Base-by-base conservation (phyloP, 208 protist species). In the Wallacemonas sp. region DNA sequence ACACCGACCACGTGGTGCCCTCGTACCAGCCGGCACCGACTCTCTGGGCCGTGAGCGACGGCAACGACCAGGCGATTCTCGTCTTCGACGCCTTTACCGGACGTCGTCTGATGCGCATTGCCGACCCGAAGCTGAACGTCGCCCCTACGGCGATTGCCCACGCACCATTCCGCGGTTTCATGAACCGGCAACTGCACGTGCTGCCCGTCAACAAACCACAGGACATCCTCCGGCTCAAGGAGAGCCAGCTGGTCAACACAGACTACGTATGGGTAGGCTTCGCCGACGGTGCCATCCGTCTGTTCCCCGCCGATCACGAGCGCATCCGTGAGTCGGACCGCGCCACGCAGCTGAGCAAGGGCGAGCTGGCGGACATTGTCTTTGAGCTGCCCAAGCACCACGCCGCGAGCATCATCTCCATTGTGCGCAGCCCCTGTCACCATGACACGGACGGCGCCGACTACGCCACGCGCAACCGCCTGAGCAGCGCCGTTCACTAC, bases 231-330 rank as follows among this genome's bases (percentile, higher is more conserved):
- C 76, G 68, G 0, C 62, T 96, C 2, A 82, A 87, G 45, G 69
- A 80, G 10, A 38, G 71, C 0, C 77, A 83, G 31, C 81, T 94
- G 10, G 71, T 92, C 25, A 73, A 84, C 31, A 92, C 91, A 2
- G 91, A 96, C 72, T 96, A 92, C 65, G 86, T 96, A 20, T 96
- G 91, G 91, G 82, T 92, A 16, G 91, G 91, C 29, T 84, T 94
- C 41, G 65, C 76, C n/a, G 91, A 96, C 61, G 91, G 91, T 26
- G 70, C 81, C 25, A 80, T 96, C n/a, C 86, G 91, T 0, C 74
- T 96, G 3, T 67, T 96, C 42, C 88, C 86, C 2, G 81, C 86
- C 10, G 71, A 88, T 64, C 67, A 67, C 36, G 63, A 81, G 25
- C 65, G 73, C 32, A 64, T 93, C 52, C 79, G 78, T 28, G 74